phyloP scores from a whole-genome alignment of 176 grass and related monocot species.

The Lolium rigidum region DNA sequence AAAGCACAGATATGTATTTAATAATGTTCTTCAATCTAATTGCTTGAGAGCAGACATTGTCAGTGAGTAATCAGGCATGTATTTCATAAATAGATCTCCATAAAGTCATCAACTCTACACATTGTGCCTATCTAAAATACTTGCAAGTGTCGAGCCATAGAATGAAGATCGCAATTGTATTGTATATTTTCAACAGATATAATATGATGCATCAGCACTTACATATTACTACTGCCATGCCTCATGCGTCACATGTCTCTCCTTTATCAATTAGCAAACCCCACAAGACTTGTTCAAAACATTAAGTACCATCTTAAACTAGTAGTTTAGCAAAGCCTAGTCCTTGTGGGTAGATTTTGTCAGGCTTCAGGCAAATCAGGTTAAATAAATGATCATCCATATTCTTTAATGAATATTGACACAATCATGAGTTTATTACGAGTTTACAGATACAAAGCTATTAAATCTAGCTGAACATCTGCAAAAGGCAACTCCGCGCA shows the following conservation, averaged over 20 bases:
- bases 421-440: not conserved
- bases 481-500: not conserved
- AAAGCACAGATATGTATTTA: conserved; percentile 2
- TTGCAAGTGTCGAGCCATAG: not conserved
- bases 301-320: not conserved
- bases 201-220: not conserved
- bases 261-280: conserved; percentile 1
- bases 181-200: conserved; percentile 15
- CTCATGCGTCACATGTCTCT: not conserved
- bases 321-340: not conserved
- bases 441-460: conserved; percentile 31
- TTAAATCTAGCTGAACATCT: not conserved
- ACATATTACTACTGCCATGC: conserved; percentile 2
- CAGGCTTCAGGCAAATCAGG: not conserved
- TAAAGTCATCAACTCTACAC: not conserved
- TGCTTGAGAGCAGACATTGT: not conserved
- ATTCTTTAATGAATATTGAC: not conserved
- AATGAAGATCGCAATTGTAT: not conserved
- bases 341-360: conserved; percentile 17
- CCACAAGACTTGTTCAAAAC: conserved; percentile 7
- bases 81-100: conserved; percentile 6
- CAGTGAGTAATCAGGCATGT: conserved; percentile 8
- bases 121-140: conserved; percentile 1
- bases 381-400: not conserved
- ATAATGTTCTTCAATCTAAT: not conserved